phyloP scores from a whole-genome alignment of 169 alveolate genomes.

The Plasmodium yoelii region DNA sequence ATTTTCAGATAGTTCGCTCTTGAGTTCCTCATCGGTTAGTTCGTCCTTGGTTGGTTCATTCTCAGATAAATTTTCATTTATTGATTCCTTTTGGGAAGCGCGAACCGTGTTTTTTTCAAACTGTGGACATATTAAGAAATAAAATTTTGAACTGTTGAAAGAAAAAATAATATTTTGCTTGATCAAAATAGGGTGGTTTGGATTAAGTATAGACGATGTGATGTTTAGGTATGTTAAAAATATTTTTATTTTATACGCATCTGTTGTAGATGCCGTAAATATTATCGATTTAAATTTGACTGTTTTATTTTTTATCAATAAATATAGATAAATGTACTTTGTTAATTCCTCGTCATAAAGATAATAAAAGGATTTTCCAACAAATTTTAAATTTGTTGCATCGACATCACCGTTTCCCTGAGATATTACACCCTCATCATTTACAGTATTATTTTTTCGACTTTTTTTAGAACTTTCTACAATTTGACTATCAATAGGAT shows the following conservation, averaged over 20 bases:
- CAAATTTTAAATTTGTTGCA: neutral
- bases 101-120: conserved; percentile 13
- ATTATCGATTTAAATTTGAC: conserved; percentile 37
- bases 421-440: neutral
- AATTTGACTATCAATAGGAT: too few species aligned
- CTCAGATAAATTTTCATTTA: neutral
- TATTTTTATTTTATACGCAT: conserved; percentile 56
- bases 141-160: conserved; percentile 37
- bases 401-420: neutral
- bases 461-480: neutral
- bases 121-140: conserved; percentile 67
- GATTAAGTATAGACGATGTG: conserved; percentile 46
- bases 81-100: too few species aligned
- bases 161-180: conserved; percentile 38
- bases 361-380: conserved; percentile 52
- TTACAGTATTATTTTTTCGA: neutral
- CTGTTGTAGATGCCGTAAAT: conserved; percentile 32
- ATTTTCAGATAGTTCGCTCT: neutral
- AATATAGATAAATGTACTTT: conserved; percentile 44
- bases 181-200: conserved; percentile 46
- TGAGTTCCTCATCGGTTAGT: neutral
- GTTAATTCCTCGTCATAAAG: conserved; percentile 38
- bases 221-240: conserved; percentile 51
- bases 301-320: conserved; percentile 26
- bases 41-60: neutral